Evolutionary conservation across 805 yeast species (phyloP), one percentile per base, ranked within the genome.

Genomic region (Candida yuanshanica): DNA sequence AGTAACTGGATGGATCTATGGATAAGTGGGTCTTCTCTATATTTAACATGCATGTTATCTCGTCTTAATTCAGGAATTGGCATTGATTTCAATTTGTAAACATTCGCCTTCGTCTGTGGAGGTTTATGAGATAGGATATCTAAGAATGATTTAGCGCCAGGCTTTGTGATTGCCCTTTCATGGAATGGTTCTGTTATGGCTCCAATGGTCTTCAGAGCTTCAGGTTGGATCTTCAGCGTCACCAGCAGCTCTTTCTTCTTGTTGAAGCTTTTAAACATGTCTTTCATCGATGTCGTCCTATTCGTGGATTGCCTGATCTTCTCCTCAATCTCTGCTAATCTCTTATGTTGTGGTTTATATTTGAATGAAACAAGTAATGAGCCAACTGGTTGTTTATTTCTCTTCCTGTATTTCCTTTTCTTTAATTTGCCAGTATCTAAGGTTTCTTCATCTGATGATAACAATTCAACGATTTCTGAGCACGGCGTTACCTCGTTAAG

Each of bases 21-120:
- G 4, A 42, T 20, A 1, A 20, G 6, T 20, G 36, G 29, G 1
- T 34, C 40, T 7, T 45, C 39, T 9, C 3, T 17, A 16, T 35
- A 45, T 4, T 16, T 43, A 11, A 53, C 48, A 38, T 52, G 56
- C 13, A 49, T 11, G 7, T 41, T 36, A 4, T 49, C 50, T 16
- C 18, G 24, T 5, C 48, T 13, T 16, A 48, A 22, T 0, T 12
- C 20, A 7, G 56, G 55, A 7, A 45, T 39, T 8, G 31, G 37
- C 4, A 55, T 9, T 29, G 47, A 46, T 29, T 46, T 53, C 34
- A 53, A 41, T 35, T 55, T 55, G 6, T 47, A 50, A 3, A 56
- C 37, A 13, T 51, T 43, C 21, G 47, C 39, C 22, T 42, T 53
- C 7, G 41, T 35, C 2, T n/a, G 5, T 2, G 33, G 13, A n/a